Percentiles rank a stretch among this genome's conserved stretches.
These are phyloP conservation scores for Umbelopsis isabellina DNA, from an alignment of 192 early-diverging fungal genomes.

Conservation along the genomic window DNA sequence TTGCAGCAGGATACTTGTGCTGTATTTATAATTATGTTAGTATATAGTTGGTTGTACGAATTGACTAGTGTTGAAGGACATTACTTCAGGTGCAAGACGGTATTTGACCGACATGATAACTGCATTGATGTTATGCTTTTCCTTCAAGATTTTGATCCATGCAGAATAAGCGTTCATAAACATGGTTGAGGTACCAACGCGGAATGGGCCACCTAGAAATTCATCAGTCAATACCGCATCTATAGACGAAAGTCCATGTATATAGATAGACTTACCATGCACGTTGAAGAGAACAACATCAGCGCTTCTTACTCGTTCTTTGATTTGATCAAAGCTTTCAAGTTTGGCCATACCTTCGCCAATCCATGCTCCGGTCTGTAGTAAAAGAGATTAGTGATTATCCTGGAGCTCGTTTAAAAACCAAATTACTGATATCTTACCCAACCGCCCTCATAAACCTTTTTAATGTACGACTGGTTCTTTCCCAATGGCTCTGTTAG, in stretches of 20 bases:
- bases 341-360: constrained; percentile 20
- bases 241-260: background rate
- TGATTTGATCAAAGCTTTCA: constrained; percentile 12
- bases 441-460: constrained; percentile 22
- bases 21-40: background rate
- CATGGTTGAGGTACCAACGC: constrained; percentile 24
- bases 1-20: constrained; percentile 33
- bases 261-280: constrained; percentile 27
- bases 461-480: constrained; percentile 21
- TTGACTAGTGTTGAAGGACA: background rate
- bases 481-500: constrained; percentile 27
- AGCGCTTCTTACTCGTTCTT: constrained; percentile 22
- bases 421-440: background rate
- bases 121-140: constrained; percentile 20
- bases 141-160: constrained; percentile 25
- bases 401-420: background rate
- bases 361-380: constrained; percentile 32
- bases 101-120: constrained; percentile 26
- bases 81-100: constrained; percentile 27
- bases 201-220: constrained; percentile 18
- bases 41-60: background rate
- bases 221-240: background rate
- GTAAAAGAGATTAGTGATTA: background rate
- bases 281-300: constrained; percentile 40
- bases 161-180: constrained; percentile 14